phyloP scores from a whole-genome alignment of 257 asterid genomes.

The Solanum appendiculatum region DNA sequence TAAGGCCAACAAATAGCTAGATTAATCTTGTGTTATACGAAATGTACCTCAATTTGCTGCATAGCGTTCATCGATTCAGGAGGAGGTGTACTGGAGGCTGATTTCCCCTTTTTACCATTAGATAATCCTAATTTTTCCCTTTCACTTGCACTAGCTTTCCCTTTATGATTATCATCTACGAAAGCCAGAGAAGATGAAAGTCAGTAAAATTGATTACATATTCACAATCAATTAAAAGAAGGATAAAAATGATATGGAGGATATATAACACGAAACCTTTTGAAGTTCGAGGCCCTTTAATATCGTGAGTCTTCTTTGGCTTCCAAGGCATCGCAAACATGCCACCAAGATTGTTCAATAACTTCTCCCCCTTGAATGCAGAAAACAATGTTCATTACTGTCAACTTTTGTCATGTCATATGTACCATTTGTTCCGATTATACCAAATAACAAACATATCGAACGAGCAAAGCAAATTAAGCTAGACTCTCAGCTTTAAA shows the following conservation, averaged over 20 bases:
- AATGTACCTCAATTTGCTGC: conserved; percentile 65
- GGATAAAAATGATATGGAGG: not conserved
- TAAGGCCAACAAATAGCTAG: not conserved
- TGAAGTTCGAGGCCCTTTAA: conserved; percentile 59
- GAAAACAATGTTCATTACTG: not conserved
- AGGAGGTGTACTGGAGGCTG: conserved; percentile 45
- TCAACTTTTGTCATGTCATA: not conserved
- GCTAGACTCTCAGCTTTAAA: not conserved
- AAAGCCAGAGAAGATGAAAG: not conserved
- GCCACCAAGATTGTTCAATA: conserved; percentile 86
- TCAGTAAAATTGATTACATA: not conserved
- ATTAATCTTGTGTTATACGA: not conserved
- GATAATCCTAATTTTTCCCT: conserved; percentile 68
- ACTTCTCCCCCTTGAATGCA: conserved; percentile 68
- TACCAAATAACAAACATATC: not conserved
- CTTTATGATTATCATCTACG: conserved; percentile 45
- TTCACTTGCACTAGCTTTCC: conserved; percentile 44
- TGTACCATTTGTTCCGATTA: not conserved
- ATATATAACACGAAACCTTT: conserved; percentile 37
- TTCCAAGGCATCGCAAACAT: conserved; percentile 98
- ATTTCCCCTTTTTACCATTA: conserved; percentile 25
- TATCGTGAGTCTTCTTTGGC: conserved; percentile 60
- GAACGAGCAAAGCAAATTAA: not conserved
- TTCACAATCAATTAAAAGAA: not conserved
- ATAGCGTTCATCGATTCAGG: conserved; percentile 70